Conservation (phyloP, 2,329 filamentous ascomycete species). For the Xylariaceae sp. region DNA sequence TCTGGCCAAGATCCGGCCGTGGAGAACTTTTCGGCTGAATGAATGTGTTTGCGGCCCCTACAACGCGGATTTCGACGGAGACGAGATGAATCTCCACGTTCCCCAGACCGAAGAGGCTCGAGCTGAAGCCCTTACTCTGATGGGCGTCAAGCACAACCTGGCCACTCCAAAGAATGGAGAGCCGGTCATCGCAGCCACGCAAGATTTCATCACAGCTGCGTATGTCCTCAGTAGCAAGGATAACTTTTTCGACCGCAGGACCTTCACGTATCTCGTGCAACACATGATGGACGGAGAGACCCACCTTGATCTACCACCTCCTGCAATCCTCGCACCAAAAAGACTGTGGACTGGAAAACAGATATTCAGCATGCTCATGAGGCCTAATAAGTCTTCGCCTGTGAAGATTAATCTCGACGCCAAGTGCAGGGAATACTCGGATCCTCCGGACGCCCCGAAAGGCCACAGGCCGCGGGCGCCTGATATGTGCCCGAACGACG, state of each 20-base stretch:
- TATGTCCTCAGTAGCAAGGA: constrained; percentile 90
- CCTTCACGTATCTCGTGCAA: constrained; percentile 83
- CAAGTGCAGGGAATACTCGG: constrained; percentile 69
- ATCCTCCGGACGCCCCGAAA: constrained; percentile 39
- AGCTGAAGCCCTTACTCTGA: constrained; percentile 88
- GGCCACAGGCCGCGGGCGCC: constrained; percentile 39
- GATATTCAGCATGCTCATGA: constrained; percentile 84
- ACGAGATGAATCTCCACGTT: constrained; percentile 98
- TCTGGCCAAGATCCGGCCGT: constrained; percentile 84
- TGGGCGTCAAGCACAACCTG: constrained; percentile 97
- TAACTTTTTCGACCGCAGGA: constrained; percentile 79
- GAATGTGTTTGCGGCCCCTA: constrained; percentile 98
- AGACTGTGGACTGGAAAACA: constrained; percentile 96
- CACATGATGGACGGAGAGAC: constrained; percentile 84
- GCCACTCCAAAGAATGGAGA: constrained; percentile 96
- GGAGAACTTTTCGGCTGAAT: constrained; percentile 93
- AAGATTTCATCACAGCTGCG: constrained; percentile 96
- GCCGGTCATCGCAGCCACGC: constrained; percentile 96
- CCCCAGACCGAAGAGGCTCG: constrained; percentile 96
- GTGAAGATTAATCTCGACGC: constrained; percentile 90
- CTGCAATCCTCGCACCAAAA: constrained; percentile 77
- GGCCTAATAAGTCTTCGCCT: constrained; percentile 74
- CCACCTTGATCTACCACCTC: constrained; percentile 76
- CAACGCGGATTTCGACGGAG: constrained; percentile 97
- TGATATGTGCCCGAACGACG: constrained; percentile 78